phyloP scores from a whole-genome alignment of 1,284 basidiomycete species.

The Rhodotorula sp. region DNA sequence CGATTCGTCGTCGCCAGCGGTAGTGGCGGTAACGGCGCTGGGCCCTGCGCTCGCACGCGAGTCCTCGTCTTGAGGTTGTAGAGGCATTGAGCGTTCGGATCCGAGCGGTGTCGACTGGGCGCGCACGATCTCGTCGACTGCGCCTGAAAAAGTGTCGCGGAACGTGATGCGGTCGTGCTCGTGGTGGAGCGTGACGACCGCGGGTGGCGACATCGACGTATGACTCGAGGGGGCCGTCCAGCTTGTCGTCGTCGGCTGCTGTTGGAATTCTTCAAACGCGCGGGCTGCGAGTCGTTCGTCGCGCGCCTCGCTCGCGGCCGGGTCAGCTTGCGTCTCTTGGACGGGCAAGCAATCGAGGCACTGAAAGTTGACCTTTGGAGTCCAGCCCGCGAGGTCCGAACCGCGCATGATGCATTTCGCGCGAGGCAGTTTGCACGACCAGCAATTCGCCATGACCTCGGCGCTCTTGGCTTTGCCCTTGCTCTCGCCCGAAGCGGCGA shows the following conservation, averaged over 20 bases:
- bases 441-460: constrained; percentile 14
- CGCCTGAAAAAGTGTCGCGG: constrained; percentile 19
- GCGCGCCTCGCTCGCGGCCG: not conserved
- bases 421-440: constrained; percentile 3
- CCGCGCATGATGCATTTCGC: constrained; percentile 24
- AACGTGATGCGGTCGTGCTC: constrained; percentile 14
- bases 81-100: not conserved
- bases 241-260: not conserved
- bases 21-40: too few relatives aligned
- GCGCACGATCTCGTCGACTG: constrained; percentile 17
- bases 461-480: constrained; percentile 14
- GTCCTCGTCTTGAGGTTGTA: not conserved
- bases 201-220: not conserved
- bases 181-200: not conserved
- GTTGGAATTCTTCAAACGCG: constrained; percentile 4
- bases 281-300: constrained; percentile 8
- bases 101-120: not conserved
- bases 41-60: not conserved
- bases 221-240: not conserved
- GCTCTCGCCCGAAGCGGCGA: constrained; percentile 5
- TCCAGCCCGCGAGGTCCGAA: constrained; percentile 16
- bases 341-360: constrained; percentile 20
- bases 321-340: not conserved
- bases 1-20: not conserved
- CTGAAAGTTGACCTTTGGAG: constrained; percentile 14